Base-by-base conservation (phyloP, 78 protist species). In the Planoprotostelium fungivorum region DNA sequence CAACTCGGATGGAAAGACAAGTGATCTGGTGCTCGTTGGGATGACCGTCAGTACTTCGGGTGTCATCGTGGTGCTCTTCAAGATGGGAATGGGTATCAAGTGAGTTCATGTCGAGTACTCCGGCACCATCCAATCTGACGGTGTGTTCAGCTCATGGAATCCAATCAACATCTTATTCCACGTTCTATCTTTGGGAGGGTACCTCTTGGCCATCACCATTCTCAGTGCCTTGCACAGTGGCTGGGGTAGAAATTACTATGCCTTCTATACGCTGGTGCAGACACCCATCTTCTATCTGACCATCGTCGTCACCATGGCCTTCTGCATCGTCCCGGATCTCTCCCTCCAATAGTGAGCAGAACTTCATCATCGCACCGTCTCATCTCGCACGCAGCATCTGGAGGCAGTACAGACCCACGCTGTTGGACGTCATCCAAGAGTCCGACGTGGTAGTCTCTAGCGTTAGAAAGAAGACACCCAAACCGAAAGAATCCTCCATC, bases 61-160 rank as follows among this genome's bases (percentile, higher is more conserved):
- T 0, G 39, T 90, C 9, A 34, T 90, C 5, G 1, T 89, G 23
- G 87, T 90, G 1, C 84, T 73, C 34, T 34, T 90, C 1, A 86
- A 86, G 25, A 89, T 86, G 16, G 84, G 88, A 1, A 25, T 90
- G 0, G 92, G 84, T 36, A 90, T 37, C 36, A 90, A 90, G 73
- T 51, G 73, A 51, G 73, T 51, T n/a, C n/a, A n/a, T n/a, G n/a
- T n/a, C n/a, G n/a, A n/a, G n/a, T n/a, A n/a, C n/a, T n/a, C n/a
- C n/a, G n/a, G n/a, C n/a, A 25, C 5, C 31, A 51, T 51, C 16
- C 73, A 16, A 51, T 51, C 16, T 51, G 73, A 51, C 73, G n/a
- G n/a, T 51, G 31, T 16, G 5, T 16, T 16, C 73, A 51, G 73
- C 73, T 5, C 73, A 25, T 51, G 73, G 73, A 51, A 51, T 51